Base-by-base conservation (phyloP, 306 rosid genomes). In the Canavalia gladiata region DNA sequence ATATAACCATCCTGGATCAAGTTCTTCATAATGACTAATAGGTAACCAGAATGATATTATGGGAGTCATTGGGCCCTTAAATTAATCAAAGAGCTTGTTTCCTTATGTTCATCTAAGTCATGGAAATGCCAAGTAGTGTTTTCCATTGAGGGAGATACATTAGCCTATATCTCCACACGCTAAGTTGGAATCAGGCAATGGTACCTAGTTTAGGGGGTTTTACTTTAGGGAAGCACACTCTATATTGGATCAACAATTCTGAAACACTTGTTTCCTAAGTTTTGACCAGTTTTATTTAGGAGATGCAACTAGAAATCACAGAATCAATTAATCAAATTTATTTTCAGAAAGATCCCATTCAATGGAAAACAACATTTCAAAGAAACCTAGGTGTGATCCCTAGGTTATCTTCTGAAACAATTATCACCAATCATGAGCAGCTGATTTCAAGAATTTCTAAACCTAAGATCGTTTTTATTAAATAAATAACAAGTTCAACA, bases 161-260 rank as follows among this genome's bases (percentile, higher is more conserved):
- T 6, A 49, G 69, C 51, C 42, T 41, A 68, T 43, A 29, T 8
- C 30, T 6, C 58, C 76, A 31, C 43, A 46, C 41, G 29, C 58
- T 69, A 69, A 9, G 63, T 11, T 25, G 30, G 76, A 45, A 57
- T 58, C 60, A 45, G 49, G 72, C 5, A 45, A 56, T 4, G 7
- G 35, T 56, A 46, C 83, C 83, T 25, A 47, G 52, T 57, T 57
- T 13, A 77, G 73, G 55, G 30, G 29, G 67, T 66, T 66, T 25
- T 29, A 54, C 42, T 52, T 56, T 45, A 76, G 41, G 71, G 35
- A 6, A 75, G 46, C 34, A 51, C 7, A 57, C 5, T 37, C 45
- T 42, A 41, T 13, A 55, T 10, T 28, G 43, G 43, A 5, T 28
- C 52, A 65, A 37, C 39, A 49, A 8, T 12, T 72, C 41, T 62